Evolutionary conservation across 768 basidiomycete species (phyloP).

Genomic region (Boletus eberwhitei): DNA sequence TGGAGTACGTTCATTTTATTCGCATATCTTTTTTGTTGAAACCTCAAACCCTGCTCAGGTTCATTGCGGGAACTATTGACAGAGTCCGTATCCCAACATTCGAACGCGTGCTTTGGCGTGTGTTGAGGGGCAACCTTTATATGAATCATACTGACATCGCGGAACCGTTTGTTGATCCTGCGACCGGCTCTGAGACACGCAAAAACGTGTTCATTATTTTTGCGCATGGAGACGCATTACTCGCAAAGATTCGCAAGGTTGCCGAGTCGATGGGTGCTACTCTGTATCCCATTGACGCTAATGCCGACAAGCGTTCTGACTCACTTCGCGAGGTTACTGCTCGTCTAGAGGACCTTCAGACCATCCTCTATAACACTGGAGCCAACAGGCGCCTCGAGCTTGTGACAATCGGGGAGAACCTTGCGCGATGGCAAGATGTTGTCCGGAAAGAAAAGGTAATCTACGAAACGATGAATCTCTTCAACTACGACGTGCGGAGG

Average conservation of each 20-base stretch:
- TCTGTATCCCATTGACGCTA: constrained; percentile 92
- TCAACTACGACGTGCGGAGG: constrained; percentile 90
- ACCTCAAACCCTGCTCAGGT: constrained; percentile 44
- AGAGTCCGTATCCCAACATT: constrained; percentile 89
- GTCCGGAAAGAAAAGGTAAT: constrained; percentile 95
- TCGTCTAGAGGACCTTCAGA: constrained; percentile 89
- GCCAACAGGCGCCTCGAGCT: constrained; percentile 80
- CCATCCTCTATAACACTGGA: constrained; percentile 86
- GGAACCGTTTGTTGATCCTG: constrained; percentile 88
- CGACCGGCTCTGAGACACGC: constrained; percentile 76
- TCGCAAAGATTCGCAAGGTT: constrained; percentile 96
- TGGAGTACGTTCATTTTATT: constrained; percentile 60
- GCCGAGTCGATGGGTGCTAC: constrained; percentile 99
- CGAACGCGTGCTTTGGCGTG: constrained; percentile 97
- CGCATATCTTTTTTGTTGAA: neutral
- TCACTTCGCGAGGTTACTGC: constrained; percentile 84
- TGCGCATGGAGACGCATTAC: constrained; percentile 88
- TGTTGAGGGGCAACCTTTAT: constrained; percentile 94
- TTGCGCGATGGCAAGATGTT: constrained; percentile 91
- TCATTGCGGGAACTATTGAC: constrained; percentile 95
- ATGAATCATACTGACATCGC: constrained; percentile 98
- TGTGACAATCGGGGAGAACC: constrained; percentile 75
- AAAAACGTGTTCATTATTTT: constrained; percentile 99
- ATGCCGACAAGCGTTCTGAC: constrained; percentile 87
- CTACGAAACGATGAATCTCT: constrained; percentile 91